A percentile compares a stretch with the other conserved stretches of the same genome.
phyloP scores from a whole-genome alignment of 2,329 filamentous ascomycete genomes.

The Penicillium sp. region DNA sequence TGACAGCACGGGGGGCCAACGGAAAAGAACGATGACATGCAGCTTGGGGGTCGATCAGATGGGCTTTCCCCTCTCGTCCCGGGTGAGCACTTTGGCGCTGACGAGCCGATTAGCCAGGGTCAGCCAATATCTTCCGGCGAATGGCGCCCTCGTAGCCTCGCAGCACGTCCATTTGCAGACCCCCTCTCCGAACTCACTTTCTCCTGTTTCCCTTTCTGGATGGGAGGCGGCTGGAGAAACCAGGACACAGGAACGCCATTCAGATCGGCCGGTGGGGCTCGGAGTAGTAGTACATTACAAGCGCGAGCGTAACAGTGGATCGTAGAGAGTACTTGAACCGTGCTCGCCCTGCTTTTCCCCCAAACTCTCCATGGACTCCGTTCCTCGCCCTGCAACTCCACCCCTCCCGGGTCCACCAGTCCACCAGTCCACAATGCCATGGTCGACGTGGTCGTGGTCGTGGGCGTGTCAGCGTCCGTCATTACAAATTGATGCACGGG shows the following conservation, averaged over 20 bases:
- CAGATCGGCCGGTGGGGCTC: neutral
- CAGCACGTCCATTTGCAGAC: neutral
- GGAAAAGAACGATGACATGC: constrained; percentile 22
- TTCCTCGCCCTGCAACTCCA: neutral
- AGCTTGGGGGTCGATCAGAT: constrained; percentile 19
- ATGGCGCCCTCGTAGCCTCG: neutral
- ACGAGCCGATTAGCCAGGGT: constrained; percentile 14
- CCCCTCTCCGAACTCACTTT: neutral
- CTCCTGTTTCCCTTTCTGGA: neutral
- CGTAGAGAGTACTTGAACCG: neutral
- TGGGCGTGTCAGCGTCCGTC: neutral
- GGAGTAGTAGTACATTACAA: neutral
- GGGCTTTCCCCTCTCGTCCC: constrained; percentile 13
- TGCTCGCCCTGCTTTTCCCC: neutral
- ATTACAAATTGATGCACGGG: constrained; percentile 1
- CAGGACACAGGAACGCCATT: neutral
- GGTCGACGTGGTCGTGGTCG: neutral
- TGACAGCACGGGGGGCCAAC: constrained; percentile 6
- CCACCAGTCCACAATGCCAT: neutral
- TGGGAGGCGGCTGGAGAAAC: neutral
- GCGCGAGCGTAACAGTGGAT: neutral
- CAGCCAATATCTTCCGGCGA: constrained; percentile 6
- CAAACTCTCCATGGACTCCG: neutral
- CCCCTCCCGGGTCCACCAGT: neutral
- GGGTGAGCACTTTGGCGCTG: constrained; percentile 9